These are phyloP conservation scores for Microthlaspi erraticum DNA, from an alignment of 345 rosid genomes.

Conservation along the genomic window DNA sequence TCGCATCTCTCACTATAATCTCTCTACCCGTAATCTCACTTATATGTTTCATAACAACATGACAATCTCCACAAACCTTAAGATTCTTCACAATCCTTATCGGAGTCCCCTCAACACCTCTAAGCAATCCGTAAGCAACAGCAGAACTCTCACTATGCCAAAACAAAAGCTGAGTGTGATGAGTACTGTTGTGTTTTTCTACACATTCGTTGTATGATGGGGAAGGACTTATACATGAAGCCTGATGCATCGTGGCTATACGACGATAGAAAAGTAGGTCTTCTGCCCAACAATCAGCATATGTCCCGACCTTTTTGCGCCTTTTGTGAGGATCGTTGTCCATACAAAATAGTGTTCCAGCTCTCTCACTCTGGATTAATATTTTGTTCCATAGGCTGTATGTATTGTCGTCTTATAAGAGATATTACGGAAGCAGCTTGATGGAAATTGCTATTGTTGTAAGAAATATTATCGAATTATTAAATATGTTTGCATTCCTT, in stretches of 20 bases:
- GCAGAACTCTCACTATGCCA: slow-evolving; percentile 83
- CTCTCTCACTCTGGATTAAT: too few relatives aligned
- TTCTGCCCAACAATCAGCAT: not conserved
- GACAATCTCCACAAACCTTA: slow-evolving; percentile 81
- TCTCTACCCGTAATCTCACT: slow-evolving; percentile 63
- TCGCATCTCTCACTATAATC: slow-evolving; percentile 73
- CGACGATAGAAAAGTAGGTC: not conserved
- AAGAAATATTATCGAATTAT: too few relatives aligned
- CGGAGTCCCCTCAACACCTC: slow-evolving; percentile 53
- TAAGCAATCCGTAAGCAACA: slow-evolving; percentile 75
- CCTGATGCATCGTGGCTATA: not conserved
- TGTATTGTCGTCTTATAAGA: too few relatives aligned
- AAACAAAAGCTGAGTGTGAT: slow-evolving; percentile 54
- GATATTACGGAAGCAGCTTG: too few relatives aligned
- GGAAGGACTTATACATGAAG: not conserved
- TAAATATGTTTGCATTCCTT: too few relatives aligned
- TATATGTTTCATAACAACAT: slow-evolving; percentile 60
- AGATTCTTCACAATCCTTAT: slow-evolving; percentile 76
- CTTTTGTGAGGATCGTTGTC: not conserved
- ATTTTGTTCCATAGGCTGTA: too few relatives aligned
- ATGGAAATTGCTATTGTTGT: too few relatives aligned
- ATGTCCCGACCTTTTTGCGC: not conserved
- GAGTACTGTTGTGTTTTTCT: slow-evolving; percentile 9
- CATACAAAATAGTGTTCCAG: not conserved
- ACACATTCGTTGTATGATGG: too few relatives aligned